These are phyloP conservation scores for Cystobasidium slooffiae DNA, from an alignment of 1,284 basidiomycete genomes.

Conservation along the genomic window DNA sequence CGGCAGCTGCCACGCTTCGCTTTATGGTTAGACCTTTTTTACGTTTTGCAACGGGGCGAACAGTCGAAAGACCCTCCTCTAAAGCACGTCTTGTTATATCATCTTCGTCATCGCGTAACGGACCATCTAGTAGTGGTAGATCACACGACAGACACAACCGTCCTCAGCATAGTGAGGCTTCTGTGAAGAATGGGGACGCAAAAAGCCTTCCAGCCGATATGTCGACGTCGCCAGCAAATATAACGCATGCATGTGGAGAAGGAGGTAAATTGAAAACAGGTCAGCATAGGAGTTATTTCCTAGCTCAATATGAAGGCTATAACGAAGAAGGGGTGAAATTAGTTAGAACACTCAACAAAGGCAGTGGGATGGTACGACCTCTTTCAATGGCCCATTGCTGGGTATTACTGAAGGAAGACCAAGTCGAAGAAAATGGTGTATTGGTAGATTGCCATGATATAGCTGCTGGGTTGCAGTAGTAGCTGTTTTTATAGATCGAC, in stretches of 20 bases:
- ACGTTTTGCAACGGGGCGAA: not conserved
- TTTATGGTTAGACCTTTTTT: conserved; percentile 28
- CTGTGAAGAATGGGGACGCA: not conserved
- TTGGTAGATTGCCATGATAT: conserved; percentile 16
- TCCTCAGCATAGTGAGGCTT: too few species aligned
- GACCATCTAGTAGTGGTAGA: too few species aligned
- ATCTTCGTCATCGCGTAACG: too few species aligned
- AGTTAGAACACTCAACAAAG: not conserved
- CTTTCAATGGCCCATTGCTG: conserved; percentile 17
- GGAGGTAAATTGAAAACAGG: not conserved
- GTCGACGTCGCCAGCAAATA: not conserved
- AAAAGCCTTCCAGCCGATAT: not conserved
- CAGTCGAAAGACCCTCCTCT: not conserved
- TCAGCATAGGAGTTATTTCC: not conserved
- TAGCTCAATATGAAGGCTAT: not conserved
- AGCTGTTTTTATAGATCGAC: too few species aligned
- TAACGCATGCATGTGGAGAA: not conserved
- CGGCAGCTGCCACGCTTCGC: conserved; percentile 21
- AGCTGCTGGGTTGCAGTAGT: not conserved
- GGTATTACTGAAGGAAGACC: conserved; percentile 17
- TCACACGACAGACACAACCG: too few species aligned
- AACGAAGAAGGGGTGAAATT: conserved; percentile 6
- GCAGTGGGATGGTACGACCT: conserved; percentile 32
- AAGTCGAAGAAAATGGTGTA: not conserved
- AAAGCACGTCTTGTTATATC: not conserved